Percentiles rank a stretch among this genome's conserved stretches.
These are phyloP conservation scores for Xylariaceae sp. DNA, from an alignment of 2,329 filamentous ascomycete genomes.

Conservation along the genomic window DNA sequence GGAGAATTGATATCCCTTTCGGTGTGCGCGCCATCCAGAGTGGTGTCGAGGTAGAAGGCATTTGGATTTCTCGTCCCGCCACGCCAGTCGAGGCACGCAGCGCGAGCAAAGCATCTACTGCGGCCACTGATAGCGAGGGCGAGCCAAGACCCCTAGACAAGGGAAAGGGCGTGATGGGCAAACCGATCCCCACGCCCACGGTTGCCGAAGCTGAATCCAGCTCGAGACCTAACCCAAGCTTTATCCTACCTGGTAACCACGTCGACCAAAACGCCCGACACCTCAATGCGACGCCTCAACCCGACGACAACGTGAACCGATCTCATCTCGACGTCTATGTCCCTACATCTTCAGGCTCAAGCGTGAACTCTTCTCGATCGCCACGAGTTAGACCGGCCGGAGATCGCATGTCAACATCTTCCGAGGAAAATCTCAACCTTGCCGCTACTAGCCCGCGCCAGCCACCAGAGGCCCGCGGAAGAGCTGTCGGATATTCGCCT, in stretches of 20 bases:
- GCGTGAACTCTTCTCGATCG: conserved; percentile 21
- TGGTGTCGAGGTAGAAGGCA: conserved; percentile 78
- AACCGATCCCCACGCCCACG: conserved; percentile 18
- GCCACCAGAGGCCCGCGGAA: conserved; percentile 16
- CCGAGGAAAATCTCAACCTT: conserved; percentile 23
- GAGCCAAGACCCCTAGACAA: conserved; percentile 28
- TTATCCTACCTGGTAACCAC: conserved; percentile 21
- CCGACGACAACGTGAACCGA: conserved; percentile 6
- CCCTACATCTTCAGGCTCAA: conserved; percentile 28
- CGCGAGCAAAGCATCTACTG: conserved; percentile 25
- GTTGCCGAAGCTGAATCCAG: conserved; percentile 25
- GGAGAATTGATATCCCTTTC: conserved; percentile 67
- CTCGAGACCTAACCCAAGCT: conserved; percentile 26
- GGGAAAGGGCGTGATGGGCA: conserved; percentile 17
- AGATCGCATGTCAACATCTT: conserved; percentile 26
- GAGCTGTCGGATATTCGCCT: conserved; percentile 10
- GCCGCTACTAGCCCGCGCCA: conserved; percentile 12
- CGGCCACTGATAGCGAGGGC: conserved; percentile 22
- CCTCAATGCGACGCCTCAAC: conserved; percentile 15
- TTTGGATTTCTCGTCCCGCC: conserved; percentile 62
- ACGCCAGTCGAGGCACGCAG: conserved; percentile 33
- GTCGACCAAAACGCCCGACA: conserved; percentile 22
- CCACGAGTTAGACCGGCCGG: conserved; percentile 20
- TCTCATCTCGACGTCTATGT: conserved; percentile 26
- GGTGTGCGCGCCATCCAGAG: conserved; percentile 79